phyloP scores from a whole-genome alignment of 352 stramenopile genomes.

The Phytophthora hybrid region DNA sequence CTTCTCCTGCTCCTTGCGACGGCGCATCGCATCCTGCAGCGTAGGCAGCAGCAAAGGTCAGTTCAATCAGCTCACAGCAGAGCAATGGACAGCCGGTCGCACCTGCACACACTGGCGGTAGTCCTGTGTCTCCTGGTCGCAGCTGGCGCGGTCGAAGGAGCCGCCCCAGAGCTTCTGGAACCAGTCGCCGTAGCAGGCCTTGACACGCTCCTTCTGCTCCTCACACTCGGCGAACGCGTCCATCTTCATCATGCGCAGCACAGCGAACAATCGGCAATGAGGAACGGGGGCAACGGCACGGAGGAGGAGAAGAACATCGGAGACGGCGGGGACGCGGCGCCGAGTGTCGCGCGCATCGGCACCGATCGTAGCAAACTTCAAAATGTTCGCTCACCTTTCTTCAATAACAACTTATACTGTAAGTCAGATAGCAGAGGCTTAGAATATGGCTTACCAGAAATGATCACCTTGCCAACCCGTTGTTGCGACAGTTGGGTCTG shows the following conservation, averaged over 20 bases:
- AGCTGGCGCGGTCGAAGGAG: slow-evolving; percentile 65
- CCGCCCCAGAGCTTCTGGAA: slow-evolving; percentile 81
- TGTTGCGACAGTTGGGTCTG: slow-evolving; percentile 12
- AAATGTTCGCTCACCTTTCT: slow-evolving; percentile 3
- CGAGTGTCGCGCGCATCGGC: slow-evolving; percentile 21
- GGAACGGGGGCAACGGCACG: background rate
- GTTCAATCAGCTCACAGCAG: background rate
- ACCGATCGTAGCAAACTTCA: background rate
- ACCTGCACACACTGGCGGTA: slow-evolving; percentile 81
- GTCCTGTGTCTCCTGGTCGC: slow-evolving; percentile 76
- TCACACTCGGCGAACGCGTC: slow-evolving; percentile 69
- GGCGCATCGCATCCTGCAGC: slow-evolving; percentile 56
- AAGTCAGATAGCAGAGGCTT: background rate
- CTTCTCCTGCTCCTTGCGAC: slow-evolving; percentile 41
- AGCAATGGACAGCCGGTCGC: background rate
- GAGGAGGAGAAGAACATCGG: background rate
- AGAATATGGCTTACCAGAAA: background rate
- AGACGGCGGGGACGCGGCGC: slow-evolving; percentile 25
- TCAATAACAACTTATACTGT: slow-evolving; percentile 7
- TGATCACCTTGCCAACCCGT: slow-evolving; percentile 5
- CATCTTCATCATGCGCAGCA: slow-evolving; percentile 33
- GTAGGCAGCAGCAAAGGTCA: background rate
- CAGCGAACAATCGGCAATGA: slow-evolving; percentile 41
- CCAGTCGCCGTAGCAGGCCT: slow-evolving; percentile 85
- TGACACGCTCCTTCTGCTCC: slow-evolving; percentile 82